These are phyloP conservation scores for Grifola frondosa DNA, from an alignment of 1,284 basidiomycete species.

Conservation along the genomic window DNA sequence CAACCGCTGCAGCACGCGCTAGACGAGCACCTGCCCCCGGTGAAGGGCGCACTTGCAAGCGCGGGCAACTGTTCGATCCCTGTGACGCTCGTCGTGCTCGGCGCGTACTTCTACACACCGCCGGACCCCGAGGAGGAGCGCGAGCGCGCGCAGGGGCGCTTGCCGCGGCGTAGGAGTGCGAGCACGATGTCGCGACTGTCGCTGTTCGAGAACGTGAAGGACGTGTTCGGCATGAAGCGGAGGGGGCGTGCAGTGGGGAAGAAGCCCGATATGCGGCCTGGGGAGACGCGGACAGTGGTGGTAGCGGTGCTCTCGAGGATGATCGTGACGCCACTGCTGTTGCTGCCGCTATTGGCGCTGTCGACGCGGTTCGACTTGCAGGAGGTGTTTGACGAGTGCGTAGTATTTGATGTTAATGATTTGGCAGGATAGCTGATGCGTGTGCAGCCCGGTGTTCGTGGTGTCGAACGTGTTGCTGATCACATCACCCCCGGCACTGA, in stretches of 20 bases:
- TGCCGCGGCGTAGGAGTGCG: conserved; percentile 21
- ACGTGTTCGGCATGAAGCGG: conserved; percentile 37
- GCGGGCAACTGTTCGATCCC: conserved; percentile 87
- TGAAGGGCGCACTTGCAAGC: conserved; percentile 70
- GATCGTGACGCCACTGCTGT: conserved; percentile 79
- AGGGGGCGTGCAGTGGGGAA: conserved; percentile 15
- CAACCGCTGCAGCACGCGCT: conserved; percentile 73
- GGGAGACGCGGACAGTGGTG: conserved; percentile 81
- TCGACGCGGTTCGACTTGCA: conserved; percentile 64
- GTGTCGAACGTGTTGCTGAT: conserved; percentile 76
- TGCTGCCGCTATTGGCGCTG: conserved; percentile 72
- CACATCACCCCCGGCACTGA: conserved; percentile 79
- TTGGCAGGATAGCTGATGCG: conserved; percentile 8
- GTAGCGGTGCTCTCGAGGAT: conserved; percentile 81
- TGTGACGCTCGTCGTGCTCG: conserved; percentile 87
- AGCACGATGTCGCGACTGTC: conserved; percentile 33
- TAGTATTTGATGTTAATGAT: conserved; percentile 22
- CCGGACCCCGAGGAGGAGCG: conserved; percentile 24
- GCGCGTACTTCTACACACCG: conserved; percentile 83
- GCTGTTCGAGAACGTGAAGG: conserved; percentile 41
- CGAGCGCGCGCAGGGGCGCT: conserved; percentile 1
- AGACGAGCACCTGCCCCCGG: conserved; percentile 58
- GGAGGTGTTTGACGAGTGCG: conserved; percentile 72
- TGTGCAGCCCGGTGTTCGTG: conserved; percentile 75
- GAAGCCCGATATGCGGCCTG: conserved; percentile 37